Conservation (phyloP, 768 basidiomycete genomes). For the Macrocybe gigantea region DNA sequence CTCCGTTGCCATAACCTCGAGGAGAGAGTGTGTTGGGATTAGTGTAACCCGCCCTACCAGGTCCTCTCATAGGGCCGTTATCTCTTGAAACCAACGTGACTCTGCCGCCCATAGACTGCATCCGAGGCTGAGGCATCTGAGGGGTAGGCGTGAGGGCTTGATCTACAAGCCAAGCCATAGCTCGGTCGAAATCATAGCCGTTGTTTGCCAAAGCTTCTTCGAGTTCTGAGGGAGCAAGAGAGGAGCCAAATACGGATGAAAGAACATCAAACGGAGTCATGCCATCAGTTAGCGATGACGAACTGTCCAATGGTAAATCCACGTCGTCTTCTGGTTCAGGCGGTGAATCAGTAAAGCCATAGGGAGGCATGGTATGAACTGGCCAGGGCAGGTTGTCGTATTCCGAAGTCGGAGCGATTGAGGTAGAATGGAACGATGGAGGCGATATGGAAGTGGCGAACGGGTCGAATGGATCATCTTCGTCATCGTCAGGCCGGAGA, state of each 20-base stretch:
- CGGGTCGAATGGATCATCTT: conserved; percentile 85
- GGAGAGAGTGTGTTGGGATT: conserved; percentile 17
- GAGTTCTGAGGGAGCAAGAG: conserved; percentile 83
- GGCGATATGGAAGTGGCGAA: conserved; percentile 48
- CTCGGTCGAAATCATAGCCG: conserved; percentile 91
- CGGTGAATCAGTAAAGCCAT: conserved; percentile 16
- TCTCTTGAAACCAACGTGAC: conserved; percentile 65
- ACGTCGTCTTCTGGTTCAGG: conserved; percentile 17
- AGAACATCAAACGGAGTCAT: conserved; percentile 99
- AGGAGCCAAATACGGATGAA: conserved; percentile 87
- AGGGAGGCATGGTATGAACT: conserved; percentile 15
- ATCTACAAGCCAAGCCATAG: conserved; percentile 93
- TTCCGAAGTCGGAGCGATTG: conserved; percentile 34
- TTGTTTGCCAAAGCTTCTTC: conserved; percentile 88
- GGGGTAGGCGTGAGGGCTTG: conserved; percentile 48
- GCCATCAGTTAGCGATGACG: conserved; percentile 71
- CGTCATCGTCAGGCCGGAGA: conserved; percentile 56
- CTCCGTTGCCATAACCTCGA: conserved; percentile 41
- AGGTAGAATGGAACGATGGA: conserved; percentile 57
- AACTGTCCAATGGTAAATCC: conserved; percentile 36
- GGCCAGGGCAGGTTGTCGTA: conserved; percentile 36
- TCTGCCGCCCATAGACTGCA: conserved; percentile 62
- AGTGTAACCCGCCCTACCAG: conserved; percentile 31
- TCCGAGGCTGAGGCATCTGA: conserved; percentile 38
- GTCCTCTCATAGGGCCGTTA: conserved; percentile 20